Evolutionary conservation across 805 yeast species (phyloP), one percentile per base, ranked within the genome.

Genomic region (Ogataea pilisensis): DNA sequence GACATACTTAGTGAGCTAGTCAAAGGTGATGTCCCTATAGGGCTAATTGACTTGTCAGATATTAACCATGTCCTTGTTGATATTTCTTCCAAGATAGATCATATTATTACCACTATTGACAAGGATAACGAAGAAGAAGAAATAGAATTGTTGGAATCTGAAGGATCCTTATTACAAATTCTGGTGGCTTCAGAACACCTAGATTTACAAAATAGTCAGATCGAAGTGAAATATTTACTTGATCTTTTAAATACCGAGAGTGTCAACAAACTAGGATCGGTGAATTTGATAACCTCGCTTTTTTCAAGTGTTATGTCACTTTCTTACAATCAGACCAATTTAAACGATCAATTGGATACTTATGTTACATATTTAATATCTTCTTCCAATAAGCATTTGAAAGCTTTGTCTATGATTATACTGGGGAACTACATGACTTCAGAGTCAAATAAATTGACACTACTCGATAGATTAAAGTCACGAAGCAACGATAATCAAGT

Each of bases 391-490:
- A 12, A 14, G 24, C 19, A 31, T n/a, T 21, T 43, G 8, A 30
- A 31, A n/a, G 31, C 53, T 5, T 21, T 51, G 14, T 38, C 37
- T 2, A 47, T 49, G 51, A 43, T 53, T 8, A 29, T 47, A 5
- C 17, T 48, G 18, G 51, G 53, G 8, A 51, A 53, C 30, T 44
- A 37, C 31, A 45, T 53, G 20, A 31, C 32, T n/a, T 43, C 50
- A 3, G 41, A 42, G 3, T 35, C 34, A 21, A 26, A 33, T n/a
- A 48, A 40, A 30, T 3, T 19, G 2, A 8, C 7, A 7, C 25
- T 51, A 20, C 37, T 46, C 13, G 27, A 34, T 3, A 21, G 6
- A 8, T 19, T 43, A 8, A 33, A 32, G 6, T 16, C 3, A 18
- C 37, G 30, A n/a, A n/a, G n/a, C n/a, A n/a, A n/a, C n/a, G n/a